These are phyloP conservation scores for Austroboletus novae-zelandiae DNA, from an alignment of 1,284 basidiomycete genomes.

Conservation along the genomic window DNA sequence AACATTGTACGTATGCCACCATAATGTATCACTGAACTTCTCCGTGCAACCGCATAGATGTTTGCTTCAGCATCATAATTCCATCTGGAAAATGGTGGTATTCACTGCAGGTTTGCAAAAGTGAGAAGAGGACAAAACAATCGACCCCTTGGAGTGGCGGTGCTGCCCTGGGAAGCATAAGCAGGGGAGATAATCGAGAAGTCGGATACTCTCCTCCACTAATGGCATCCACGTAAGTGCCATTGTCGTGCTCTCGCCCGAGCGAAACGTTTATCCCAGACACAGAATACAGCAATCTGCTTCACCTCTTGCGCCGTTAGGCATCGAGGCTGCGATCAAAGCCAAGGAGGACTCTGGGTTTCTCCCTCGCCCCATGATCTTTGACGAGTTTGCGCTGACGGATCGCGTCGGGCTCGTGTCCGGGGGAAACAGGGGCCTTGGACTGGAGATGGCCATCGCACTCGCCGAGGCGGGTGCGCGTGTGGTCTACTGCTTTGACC, in stretches of 20 bases:
- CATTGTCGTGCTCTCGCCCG: not conserved
- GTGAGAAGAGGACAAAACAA: too few species aligned
- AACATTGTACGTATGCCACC: too few species aligned
- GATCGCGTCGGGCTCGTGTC: constrained; percentile 77
- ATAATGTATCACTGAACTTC: too few species aligned
- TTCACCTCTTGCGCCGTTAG: constrained; percentile 58
- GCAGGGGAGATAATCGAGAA: constrained; percentile 1
- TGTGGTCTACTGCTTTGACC: constrained; percentile 75
- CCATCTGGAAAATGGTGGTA: too few species aligned
- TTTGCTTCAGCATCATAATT: too few species aligned
- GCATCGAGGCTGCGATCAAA: constrained; percentile 57
- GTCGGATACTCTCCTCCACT: constrained; percentile 2
- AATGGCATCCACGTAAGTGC: constrained; percentile 23
- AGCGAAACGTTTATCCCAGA: not conserved
- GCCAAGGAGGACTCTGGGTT: constrained; percentile 36
- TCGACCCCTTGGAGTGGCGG: too few species aligned
- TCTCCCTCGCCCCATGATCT: constrained; percentile 49
- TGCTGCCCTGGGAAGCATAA: not conserved
- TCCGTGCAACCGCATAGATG: too few species aligned
- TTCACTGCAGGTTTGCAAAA: too few species aligned
- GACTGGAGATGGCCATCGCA: constrained; percentile 79
- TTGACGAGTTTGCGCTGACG: constrained; percentile 72
- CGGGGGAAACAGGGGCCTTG: constrained; percentile 78
- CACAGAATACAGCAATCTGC: constrained; percentile 37
- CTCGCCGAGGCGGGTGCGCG: constrained; percentile 76